Evolutionary conservation across 805 yeast genomes (phyloP), one percentile per base, ranked within the genome.

Genomic region (Candida berthetii): DNA sequence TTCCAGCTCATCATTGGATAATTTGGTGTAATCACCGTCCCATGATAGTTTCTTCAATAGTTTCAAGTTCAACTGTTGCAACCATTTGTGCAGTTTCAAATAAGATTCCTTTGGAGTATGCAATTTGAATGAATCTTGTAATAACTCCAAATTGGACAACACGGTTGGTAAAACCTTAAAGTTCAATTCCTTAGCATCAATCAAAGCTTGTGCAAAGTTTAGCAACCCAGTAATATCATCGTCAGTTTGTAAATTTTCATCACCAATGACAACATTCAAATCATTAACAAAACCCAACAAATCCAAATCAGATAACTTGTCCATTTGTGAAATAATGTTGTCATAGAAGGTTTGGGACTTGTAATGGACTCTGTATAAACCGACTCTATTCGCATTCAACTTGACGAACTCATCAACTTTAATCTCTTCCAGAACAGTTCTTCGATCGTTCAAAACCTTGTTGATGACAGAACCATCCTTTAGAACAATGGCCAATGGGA

Each of bases 401-500:
- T 62, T 55, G 10, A 75, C 50, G 25, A 72, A 59, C 27, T 60
- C 59, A 1, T 57, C 50, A 0, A 47, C n/a, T 3, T 45, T 42
- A 31, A 55, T 40, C 6, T 48, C 48, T 7, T 27, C 49, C 50
- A 59, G 51, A 35, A 42, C 44, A 29, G 42, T 14, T 33, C 52
- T 60, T 47, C 78, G 56, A 45, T 74, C 81, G 7, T 68, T 68
- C 51, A 74, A 41, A 38, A 78, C 46, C 35, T 65, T 60, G 47
- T 71, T 68, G 22, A 58, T 57, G 1, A 64, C 45, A 18, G 64
- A 54, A 3, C 62, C 72, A 57, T 58, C 66, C 19, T 36, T 40
- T 2, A 64, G 48, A 37, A 62, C 69, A 31, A 77, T 55, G 3
- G 69, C 58, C 36, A 85, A 56, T 3, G 91, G 90, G 36, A 83